Evolutionary conservation across 2,329 filamentous ascomycete species (phyloP).

Genomic region (Trichoderma sp.): DNA sequence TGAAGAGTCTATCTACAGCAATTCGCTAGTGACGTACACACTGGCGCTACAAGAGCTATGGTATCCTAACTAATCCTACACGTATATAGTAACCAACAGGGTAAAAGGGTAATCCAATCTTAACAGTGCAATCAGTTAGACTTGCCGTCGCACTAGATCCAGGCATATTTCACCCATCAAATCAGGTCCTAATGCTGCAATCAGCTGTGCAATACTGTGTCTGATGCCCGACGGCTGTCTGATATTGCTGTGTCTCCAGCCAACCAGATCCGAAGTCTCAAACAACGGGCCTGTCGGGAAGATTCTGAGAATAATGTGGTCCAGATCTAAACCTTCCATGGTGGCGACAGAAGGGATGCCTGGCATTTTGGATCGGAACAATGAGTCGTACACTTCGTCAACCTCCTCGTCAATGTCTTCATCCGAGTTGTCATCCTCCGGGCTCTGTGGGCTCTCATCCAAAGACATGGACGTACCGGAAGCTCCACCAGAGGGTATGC

Average conservation of each 20-base stretch:
- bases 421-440: constrained; percentile 22
- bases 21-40: neutral
- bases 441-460: neutral
- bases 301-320: constrained; percentile 55
- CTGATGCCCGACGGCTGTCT: constrained; percentile 53
- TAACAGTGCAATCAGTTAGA: neutral
- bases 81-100: neutral
- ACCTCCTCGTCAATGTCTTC: constrained; percentile 25
- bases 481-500: neutral
- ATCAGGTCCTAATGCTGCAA: constrained; percentile 63
- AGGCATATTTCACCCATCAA: constrained; percentile 57
- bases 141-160: constrained; percentile 43
- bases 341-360: constrained; percentile 59
- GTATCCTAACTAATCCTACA: neutral
- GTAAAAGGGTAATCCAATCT: neutral
- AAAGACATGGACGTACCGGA: neutral
- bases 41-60: neutral
- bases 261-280: constrained; percentile 51
- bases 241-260: constrained; percentile 57
- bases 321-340: constrained; percentile 56
- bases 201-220: constrained; percentile 63
- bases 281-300: constrained; percentile 39
- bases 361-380: constrained; percentile 65
- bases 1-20: neutral
- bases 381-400: constrained; percentile 32